Conservation (phyloP, 2,329 filamentous ascomycete genomes). For the Aspergillus versicolor region DNA sequence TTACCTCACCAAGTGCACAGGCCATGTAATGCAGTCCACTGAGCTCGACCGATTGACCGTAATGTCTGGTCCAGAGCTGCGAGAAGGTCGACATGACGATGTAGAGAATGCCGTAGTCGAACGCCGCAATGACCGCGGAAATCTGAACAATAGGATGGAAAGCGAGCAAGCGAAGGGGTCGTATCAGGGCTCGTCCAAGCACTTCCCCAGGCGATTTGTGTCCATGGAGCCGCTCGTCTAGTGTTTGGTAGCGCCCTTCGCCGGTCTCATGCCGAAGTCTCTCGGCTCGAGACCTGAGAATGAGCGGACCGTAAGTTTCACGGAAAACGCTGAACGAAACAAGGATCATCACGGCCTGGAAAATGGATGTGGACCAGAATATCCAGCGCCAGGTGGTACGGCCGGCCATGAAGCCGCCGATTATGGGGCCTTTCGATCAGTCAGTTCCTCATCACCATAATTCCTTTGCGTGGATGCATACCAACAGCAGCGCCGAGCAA, state of each 20-base stretch:
- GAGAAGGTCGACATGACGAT: constrained; percentile 62
- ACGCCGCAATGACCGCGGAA: constrained; percentile 53
- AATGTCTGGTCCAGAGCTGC: constrained; percentile 52
- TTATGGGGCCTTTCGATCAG: constrained; percentile 52
- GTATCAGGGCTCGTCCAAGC: constrained; percentile 42
- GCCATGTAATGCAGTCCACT: constrained; percentile 62
- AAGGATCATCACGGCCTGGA: constrained; percentile 58
- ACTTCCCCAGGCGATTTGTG: constrained; percentile 12
- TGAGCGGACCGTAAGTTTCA: constrained; percentile 62
- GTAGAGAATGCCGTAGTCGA: constrained; percentile 60
- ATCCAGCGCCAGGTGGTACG: constrained; percentile 20
- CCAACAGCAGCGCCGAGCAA: not conserved
- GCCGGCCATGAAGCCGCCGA: constrained; percentile 60
- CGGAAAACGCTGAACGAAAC: constrained; percentile 57
- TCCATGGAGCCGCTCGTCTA: not conserved
- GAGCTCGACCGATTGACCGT: constrained; percentile 53
- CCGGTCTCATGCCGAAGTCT: not conserved
- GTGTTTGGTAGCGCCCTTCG: not conserved
- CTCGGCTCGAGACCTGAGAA: constrained; percentile 57
- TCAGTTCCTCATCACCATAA: no score
- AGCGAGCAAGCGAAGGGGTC: constrained; percentile 54
- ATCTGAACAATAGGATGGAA: constrained; percentile 61
- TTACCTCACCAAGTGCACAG: constrained; percentile 56
- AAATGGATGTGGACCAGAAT: constrained; percentile 58
- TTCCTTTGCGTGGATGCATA: constrained; percentile 24